phyloP scores from a whole-genome alignment of 129 eudicot species.

The Erigeron canadensis region DNA sequence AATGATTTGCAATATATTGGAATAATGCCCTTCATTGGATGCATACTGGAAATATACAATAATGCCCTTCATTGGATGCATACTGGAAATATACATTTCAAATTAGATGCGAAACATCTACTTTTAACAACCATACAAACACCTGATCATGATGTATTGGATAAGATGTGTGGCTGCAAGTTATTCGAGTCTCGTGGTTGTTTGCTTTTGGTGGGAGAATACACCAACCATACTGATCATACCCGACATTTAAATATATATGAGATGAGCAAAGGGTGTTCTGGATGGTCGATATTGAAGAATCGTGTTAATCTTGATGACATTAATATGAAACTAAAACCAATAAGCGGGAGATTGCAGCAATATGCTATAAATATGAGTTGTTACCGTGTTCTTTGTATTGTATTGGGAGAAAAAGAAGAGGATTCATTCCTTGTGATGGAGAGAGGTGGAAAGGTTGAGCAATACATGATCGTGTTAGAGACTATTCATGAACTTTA shows the following conservation, averaged over 20 bases:
- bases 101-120: neutral
- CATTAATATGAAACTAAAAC: too few relatives aligned
- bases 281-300: slow-evolving; percentile 20
- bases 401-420: slow-evolving; percentile 16
- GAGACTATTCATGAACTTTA: neutral
- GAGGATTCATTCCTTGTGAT: slow-evolving; percentile 24
- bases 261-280: slow-evolving; percentile 2
- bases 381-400: neutral
- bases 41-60: too few relatives aligned
- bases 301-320: slow-evolving; percentile 15
- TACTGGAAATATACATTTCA: neutral
- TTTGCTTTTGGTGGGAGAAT: slow-evolving; percentile 14
- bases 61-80: too few relatives aligned
- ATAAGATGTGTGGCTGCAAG: neutral
- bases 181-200: slow-evolving; percentile 21
- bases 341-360: neutral
- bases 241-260: neutral
- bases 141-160: neutral
- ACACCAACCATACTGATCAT: neutral
- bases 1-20: slow-evolving; percentile 27
- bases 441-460: slow-evolving; percentile 3
- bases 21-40: slow-evolving; percentile 23
- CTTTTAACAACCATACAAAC: neutral
- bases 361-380: neutral
- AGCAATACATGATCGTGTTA: neutral